phyloP scores from a whole-genome alignment of 2,329 filamentous ascomycete species.

The Claviceps purpurea region DNA sequence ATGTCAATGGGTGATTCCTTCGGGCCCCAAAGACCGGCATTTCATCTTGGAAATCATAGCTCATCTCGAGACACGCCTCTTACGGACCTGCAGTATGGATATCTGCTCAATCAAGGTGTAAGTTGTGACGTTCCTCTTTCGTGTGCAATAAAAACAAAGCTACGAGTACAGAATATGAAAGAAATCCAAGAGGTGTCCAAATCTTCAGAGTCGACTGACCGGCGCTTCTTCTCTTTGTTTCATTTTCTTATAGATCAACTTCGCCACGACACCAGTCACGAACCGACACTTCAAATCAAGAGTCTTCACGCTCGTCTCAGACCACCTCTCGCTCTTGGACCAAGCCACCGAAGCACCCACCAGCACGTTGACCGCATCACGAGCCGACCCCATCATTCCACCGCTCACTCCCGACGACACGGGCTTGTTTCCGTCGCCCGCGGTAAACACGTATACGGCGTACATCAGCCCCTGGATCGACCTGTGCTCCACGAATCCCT shows the following conservation, averaged over 20 bases:
- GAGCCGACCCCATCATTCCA: constrained; percentile 44
- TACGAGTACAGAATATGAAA: too few relatives aligned
- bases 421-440: constrained; percentile 51
- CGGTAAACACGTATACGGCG: constrained; percentile 61
- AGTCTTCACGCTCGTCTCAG: constrained; percentile 47
- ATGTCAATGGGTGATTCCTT: constrained; percentile 14
- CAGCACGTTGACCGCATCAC: constrained; percentile 30
- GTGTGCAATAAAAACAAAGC: not conserved
- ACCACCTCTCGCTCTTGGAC: constrained; percentile 36
- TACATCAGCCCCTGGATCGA: constrained; percentile 90
- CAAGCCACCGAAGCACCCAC: constrained; percentile 23
- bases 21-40: constrained; percentile 26
- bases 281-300: constrained; percentile 58
- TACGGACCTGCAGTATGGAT: constrained; percentile 48
- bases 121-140: constrained; percentile 22
- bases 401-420: constrained; percentile 73
- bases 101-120: constrained; percentile 57
- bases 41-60: constrained; percentile 66
- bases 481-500: constrained; percentile 65
- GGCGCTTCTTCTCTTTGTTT: not conserved
- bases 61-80: constrained; percentile 47
- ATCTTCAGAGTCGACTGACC: not conserved
- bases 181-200: too few relatives aligned
- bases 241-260: constrained; percentile 47
- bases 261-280: constrained; percentile 67